Evolutionary conservation across 2,329 filamentous ascomycete species (phyloP).

Genomic region (Aspergillus aculeatinus): DNA sequence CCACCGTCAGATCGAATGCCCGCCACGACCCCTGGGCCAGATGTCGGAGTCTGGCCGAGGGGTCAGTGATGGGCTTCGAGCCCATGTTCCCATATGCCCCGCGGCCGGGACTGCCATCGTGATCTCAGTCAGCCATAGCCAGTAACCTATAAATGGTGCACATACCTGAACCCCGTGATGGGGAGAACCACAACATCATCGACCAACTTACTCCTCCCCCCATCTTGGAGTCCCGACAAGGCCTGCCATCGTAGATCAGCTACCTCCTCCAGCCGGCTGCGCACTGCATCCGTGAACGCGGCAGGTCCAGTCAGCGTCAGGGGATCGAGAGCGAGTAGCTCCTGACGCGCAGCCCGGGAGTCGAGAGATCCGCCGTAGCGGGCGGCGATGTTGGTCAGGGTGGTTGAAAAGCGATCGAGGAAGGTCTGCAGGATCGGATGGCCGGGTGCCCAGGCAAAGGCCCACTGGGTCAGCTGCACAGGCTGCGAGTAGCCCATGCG

Average conservation of each 20-base stretch:
- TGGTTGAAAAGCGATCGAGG: conserved; percentile 21
- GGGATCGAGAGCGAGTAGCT: conserved; percentile 27
- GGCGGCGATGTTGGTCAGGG: conserved; percentile 5
- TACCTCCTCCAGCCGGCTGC: conserved; percentile 22
- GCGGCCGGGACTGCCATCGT: conserved; percentile 25
- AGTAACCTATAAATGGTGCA: neutral
- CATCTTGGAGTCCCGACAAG: conserved; percentile 30
- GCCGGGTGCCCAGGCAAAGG: conserved; percentile 27
- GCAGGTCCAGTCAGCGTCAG: conserved; percentile 31
- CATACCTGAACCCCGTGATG: conserved; percentile 36
- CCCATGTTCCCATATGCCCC: conserved; percentile 33
- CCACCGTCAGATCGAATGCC: conserved; percentile 25
- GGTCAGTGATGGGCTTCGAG: conserved; percentile 30
- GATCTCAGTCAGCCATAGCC: neutral
- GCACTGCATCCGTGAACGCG: conserved; percentile 30
- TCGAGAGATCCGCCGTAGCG: neutral
- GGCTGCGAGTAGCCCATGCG: conserved; percentile 36
- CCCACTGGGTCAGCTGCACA: conserved; percentile 36
- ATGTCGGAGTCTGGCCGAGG: conserved; percentile 30
- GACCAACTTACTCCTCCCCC: conserved; percentile 29
- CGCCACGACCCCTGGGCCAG: conserved; percentile 34
- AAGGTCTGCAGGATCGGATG: conserved; percentile 31
- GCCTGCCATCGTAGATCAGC: conserved; percentile 33
- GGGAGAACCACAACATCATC: conserved; percentile 35
- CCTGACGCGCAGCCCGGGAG: conserved; percentile 11